Conservation (phyloP, 345 rosid species). For the Dipteronia sinensis region DNA sequence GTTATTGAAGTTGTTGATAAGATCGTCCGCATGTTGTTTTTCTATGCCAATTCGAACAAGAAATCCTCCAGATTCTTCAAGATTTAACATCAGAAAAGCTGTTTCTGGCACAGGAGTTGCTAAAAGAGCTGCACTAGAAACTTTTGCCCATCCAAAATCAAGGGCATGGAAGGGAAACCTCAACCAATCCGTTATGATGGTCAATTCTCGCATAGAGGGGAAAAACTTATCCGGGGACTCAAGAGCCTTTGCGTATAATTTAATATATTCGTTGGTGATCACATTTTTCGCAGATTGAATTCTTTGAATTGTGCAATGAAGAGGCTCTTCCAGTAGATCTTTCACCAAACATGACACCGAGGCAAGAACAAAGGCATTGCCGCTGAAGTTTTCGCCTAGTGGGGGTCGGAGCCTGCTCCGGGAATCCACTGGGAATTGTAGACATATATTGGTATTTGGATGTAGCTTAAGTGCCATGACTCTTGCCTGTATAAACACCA, state of each 20-base stretch:
- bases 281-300: slow-evolving; percentile 22
- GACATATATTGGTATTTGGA: slow-evolving; percentile 23
- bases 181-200: slow-evolving; percentile 24
- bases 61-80: slow-evolving; percentile 22
- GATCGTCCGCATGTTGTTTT: slow-evolving; percentile 9
- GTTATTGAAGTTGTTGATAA: slow-evolving; percentile 21
- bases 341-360: slow-evolving; percentile 24
- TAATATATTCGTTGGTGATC: slow-evolving; percentile 21
- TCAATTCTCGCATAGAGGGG: slow-evolving; percentile 29
- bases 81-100: slow-evolving; percentile 24
- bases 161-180: slow-evolving; percentile 30
- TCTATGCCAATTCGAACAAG: slow-evolving; percentile 25
- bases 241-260: slow-evolving; percentile 22
- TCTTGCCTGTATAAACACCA: slow-evolving; percentile 19
- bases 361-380: slow-evolving; percentile 31
- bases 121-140: slow-evolving; percentile 23
- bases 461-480: slow-evolving; percentile 16
- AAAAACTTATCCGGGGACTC: slow-evolving; percentile 30
- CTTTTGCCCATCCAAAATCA: slow-evolving; percentile 29
- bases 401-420: slow-evolving; percentile 24
- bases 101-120: slow-evolving; percentile 32
- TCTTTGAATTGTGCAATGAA: slow-evolving; percentile 15
- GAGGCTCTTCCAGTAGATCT: slow-evolving; percentile 19
- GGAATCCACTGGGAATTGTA: slow-evolving; percentile 30
- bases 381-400: slow-evolving; percentile 25